phyloP scores from a whole-genome alignment of 164 flowering plant genomes.

The Pachysandra terminalis region DNA sequence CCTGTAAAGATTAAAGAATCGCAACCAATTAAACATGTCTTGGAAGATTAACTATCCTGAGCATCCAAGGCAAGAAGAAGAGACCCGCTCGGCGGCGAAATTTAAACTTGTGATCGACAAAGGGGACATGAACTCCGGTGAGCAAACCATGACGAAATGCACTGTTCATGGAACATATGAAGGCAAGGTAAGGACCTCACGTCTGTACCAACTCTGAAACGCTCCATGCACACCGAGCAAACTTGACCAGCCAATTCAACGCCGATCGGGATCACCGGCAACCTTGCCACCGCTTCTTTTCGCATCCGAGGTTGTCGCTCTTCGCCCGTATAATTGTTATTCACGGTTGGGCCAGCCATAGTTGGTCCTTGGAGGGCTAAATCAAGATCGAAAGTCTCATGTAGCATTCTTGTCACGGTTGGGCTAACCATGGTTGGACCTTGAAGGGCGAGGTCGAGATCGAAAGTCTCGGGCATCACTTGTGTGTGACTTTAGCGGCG shows the following conservation, averaged over 20 bases:
- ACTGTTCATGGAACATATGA: conserved; percentile 5
- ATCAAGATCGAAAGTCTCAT: conserved; percentile 8
- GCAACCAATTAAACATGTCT: too few species aligned
- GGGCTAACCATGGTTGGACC: too few species aligned
- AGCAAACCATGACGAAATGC: not conserved
- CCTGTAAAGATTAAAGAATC: too few species aligned
- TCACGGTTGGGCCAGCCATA: too few species aligned
- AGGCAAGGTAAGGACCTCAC: conserved; percentile 4
- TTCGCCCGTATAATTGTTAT: too few species aligned
- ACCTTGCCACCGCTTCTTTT: not conserved
- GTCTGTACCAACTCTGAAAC: not conserved
- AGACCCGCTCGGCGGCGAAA: too few species aligned
- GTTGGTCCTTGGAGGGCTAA: conserved; percentile 1
- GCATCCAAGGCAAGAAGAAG: too few species aligned
- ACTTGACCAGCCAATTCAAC: not conserved
- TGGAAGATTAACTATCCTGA: too few species aligned
- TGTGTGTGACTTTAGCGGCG: too few species aligned
- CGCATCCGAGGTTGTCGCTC: too few species aligned
- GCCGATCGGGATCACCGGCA: not conserved
- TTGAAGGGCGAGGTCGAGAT: too few species aligned
- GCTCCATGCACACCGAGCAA: conserved; percentile 11
- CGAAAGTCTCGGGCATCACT: too few species aligned
- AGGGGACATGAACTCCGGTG: conserved; percentile 7
- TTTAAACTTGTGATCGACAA: conserved; percentile 2
- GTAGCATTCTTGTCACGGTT: not conserved